Evolutionary conservation across 768 basidiomycete genomes (phyloP).

Genomic region (Steccherinum ochraceum): DNA sequence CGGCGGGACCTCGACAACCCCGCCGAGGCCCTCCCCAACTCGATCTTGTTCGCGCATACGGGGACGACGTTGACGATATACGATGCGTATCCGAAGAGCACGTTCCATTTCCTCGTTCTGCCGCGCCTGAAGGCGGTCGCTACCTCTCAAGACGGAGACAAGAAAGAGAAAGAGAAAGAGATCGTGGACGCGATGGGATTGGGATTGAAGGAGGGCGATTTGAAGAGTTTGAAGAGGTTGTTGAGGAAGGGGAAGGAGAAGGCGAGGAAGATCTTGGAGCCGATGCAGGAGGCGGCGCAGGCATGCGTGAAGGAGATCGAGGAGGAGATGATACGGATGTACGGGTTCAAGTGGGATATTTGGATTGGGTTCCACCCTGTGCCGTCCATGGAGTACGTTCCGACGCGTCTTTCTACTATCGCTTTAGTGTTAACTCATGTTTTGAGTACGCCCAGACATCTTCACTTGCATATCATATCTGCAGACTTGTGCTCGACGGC

Average conservation of each 20-base stretch:
- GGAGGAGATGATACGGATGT: conserved; percentile 72
- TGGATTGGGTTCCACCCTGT: conserved; percentile 81
- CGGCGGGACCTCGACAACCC: conserved; percentile 38
- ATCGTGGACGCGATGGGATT: neutral
- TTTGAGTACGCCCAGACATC: too few relatives aligned
- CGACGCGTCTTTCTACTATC: too few relatives aligned
- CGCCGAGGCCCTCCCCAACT: conserved; percentile 42
- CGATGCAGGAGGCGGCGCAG: conserved; percentile 51
- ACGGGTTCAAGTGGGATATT: conserved; percentile 71
- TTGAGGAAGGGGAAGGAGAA: conserved; percentile 44
- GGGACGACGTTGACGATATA: conserved; percentile 56
- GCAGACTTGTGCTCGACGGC: conserved; percentile 62
- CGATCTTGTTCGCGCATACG: conserved; percentile 53
- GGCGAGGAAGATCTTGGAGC: conserved; percentile 47
- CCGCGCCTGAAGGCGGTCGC: conserved; percentile 45
- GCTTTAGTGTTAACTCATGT: conserved; percentile 2
- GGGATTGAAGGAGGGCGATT: conserved; percentile 25
- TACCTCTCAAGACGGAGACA: too few relatives aligned
- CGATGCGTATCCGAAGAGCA: conserved; percentile 76
- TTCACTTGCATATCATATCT: conserved; percentile 85
- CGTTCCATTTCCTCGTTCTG: conserved; percentile 85
- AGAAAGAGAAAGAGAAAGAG: too few relatives aligned
- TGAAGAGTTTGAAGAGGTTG: conserved; percentile 52
- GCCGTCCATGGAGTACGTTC: conserved; percentile 79
- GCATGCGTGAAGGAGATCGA: conserved; percentile 54